Evolutionary conservation across 163 green algal species (phyloP).

Genomic region (Scenedesmus sp.): DNA sequence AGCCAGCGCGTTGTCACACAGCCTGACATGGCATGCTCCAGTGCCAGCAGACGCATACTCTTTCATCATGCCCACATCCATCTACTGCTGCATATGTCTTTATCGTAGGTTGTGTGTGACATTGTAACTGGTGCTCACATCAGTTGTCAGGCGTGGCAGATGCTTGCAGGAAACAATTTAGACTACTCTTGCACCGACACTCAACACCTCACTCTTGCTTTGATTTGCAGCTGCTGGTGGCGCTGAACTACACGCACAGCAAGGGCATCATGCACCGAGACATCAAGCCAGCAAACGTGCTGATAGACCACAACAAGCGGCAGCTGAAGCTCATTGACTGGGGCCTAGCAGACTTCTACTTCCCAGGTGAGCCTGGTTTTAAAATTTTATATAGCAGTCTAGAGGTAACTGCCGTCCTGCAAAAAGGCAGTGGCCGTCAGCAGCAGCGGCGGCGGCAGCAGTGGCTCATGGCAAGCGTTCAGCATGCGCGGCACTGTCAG

Average conservation of each 20-base stretch:
- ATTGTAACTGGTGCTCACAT: not conserved
- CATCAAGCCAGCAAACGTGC: slow-evolving; percentile 75
- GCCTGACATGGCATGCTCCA: not conserved
- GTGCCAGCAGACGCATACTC: not conserved
- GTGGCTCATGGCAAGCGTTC: not conserved
- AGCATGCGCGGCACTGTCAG: not conserved
- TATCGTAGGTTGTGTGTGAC: not conserved
- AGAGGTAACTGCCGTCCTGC: too few species aligned
- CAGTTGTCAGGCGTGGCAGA: not conserved
- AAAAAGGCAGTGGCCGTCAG: too few species aligned
- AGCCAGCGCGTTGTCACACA: not conserved
- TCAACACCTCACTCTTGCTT: not conserved
- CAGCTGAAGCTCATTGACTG: slow-evolving; percentile 92
- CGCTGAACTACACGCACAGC: slow-evolving; percentile 77
- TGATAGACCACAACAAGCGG: slow-evolving; percentile 88
- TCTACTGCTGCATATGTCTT: not conserved
- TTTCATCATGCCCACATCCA: not conserved
- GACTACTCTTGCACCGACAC: not conserved
- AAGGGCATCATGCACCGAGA: slow-evolving; percentile 83
- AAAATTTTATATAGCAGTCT: not conserved
- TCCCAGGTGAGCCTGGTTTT: slow-evolving; percentile 59
- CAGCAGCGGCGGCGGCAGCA: not conserved
- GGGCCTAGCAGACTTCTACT: slow-evolving; percentile 92
- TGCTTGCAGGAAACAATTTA: not conserved
- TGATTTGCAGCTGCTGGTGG: slow-evolving; percentile 60